Percentiles rank a stretch among this genome's conserved stretches.
Conservation (phyloP, 192 early-diverging fungal species). For the Lobosporangium transversale region DNA sequence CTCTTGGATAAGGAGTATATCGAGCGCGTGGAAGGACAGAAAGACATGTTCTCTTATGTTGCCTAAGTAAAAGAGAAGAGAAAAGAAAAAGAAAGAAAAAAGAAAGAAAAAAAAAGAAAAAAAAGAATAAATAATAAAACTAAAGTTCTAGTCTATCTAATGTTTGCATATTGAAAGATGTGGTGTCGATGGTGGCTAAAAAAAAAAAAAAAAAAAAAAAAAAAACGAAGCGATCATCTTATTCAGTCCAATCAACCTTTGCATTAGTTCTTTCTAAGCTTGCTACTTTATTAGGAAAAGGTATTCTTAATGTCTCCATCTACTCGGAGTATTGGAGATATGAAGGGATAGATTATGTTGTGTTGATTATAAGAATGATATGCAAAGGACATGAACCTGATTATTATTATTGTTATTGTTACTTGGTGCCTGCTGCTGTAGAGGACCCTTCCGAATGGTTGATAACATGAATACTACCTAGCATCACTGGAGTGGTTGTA, state of each 20-base stretch:
- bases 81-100: neutral
- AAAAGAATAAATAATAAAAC: neutral
- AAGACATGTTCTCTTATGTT: constrained; percentile 88
- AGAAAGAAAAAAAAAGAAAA: neutral
- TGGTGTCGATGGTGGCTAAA: neutral
- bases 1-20: constrained; percentile 93
- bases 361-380: too few relatives aligned
- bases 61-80: constrained; percentile 58
- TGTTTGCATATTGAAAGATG: neutral
- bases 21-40: constrained; percentile 84
- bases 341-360: too few relatives aligned
- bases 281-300: too few relatives aligned
- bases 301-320: too few relatives aligned
- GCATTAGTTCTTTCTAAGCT: neutral
- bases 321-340: too few relatives aligned
- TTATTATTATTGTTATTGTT: too few relatives aligned
- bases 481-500: constrained; percentile 6
- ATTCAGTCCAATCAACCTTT: neutral
- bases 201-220: neutral
- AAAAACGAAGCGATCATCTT: too few relatives aligned
- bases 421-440: constrained; percentile 1
- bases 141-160: neutral
- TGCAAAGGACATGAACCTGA: too few relatives aligned
- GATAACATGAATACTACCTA: constrained; percentile 22
- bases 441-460: constrained; percentile 2